A percentile compares a stretch with the other conserved stretches of the same genome.
phyloP scores from a whole-genome alignment of 2,329 filamentous ascomycete species.

The Ophioceras dolichostomum region DNA sequence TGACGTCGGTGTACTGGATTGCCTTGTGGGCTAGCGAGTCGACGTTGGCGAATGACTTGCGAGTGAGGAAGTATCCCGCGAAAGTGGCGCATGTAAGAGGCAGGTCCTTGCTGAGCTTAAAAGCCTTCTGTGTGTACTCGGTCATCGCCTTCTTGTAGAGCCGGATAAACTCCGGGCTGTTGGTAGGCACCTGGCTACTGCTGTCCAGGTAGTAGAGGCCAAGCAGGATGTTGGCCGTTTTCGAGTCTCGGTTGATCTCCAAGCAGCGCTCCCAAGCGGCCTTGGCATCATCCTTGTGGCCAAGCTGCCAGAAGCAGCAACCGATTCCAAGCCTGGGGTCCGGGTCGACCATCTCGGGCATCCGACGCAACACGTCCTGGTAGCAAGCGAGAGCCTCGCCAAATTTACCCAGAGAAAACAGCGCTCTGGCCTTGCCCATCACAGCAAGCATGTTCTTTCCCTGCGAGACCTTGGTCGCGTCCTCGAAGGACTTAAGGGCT shows the following conservation, averaged over 20 bases:
- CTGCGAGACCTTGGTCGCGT: conserved; percentile 73
- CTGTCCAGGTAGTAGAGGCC: conserved; percentile 83
- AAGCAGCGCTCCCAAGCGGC: conserved; percentile 80
- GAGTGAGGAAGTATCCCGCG: conserved; percentile 76
- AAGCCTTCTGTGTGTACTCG: conserved; percentile 84
- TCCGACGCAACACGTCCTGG: conserved; percentile 75
- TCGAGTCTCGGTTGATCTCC: conserved; percentile 71
- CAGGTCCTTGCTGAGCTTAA: conserved; percentile 84
- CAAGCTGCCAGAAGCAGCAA: conserved; percentile 90
- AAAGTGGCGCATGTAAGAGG: conserved; percentile 87
- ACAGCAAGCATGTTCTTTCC: conserved; percentile 85
- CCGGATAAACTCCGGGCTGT: conserved; percentile 71
- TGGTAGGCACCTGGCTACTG: conserved; percentile 70
- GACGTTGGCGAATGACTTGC: conserved; percentile 69
- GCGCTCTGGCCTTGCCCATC: conserved; percentile 76
- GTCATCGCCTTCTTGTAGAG: conserved; percentile 92
- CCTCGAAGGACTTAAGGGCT: conserved; percentile 88
- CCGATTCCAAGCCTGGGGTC: conserved; percentile 94
- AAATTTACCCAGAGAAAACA: conserved; percentile 80
- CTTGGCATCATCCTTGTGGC: conserved; percentile 86
- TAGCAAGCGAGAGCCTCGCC: conserved; percentile 73
- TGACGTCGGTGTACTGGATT: conserved; percentile 91
- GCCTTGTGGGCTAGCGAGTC: conserved; percentile 83
- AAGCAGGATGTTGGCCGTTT: conserved; percentile 80
- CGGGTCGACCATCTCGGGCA: conserved; percentile 79